phyloP scores from a whole-genome alignment of 176 grass and related monocot species.

The Tillandsia leiboldiana region DNA sequence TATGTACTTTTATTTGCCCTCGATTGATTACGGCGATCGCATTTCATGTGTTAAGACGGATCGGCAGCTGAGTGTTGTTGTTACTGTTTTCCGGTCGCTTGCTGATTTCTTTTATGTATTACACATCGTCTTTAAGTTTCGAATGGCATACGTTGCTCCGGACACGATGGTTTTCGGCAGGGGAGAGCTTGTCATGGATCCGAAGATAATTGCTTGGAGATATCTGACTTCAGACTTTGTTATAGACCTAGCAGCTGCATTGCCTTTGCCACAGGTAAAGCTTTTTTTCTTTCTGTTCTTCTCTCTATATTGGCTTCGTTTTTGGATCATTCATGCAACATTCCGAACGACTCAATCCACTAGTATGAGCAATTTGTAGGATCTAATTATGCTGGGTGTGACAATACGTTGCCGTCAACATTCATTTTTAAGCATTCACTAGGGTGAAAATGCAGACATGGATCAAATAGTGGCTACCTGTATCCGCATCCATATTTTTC shows the following conservation, averaged over 20 bases:
- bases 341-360: too few relatives aligned
- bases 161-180: slow-evolving; percentile 75
- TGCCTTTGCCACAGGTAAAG: slow-evolving; percentile 94
- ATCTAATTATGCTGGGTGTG: too few relatives aligned
- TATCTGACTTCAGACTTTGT: slow-evolving; percentile 79
- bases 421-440: too few relatives aligned
- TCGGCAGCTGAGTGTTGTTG: slow-evolving; percentile 30
- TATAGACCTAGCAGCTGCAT: slow-evolving; percentile 63
- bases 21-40: slow-evolving; percentile 16
- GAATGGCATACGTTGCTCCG: slow-evolving; percentile 67
- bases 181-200: slow-evolving; percentile 74
- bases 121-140: slow-evolving; percentile 85
- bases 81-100: slow-evolving; percentile 63
- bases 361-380: too few relatives aligned
- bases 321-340: background rate
- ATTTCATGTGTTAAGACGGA: slow-evolving; percentile 52
- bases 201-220: slow-evolving; percentile 65
- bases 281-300: slow-evolving; percentile 8
- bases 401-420: too few relatives aligned
- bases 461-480: too few relatives aligned
- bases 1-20: slow-evolving; percentile 85
- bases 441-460: too few relatives aligned
- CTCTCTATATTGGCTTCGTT: background rate
- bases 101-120: slow-evolving; percentile 69
- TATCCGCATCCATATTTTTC: too few relatives aligned